Percentiles rank a stretch among this genome's conserved stretches.
These are phyloP conservation scores for Candida coleopterorum DNA, from an alignment of 805 yeast genomes.

Conservation along the genomic window DNA sequence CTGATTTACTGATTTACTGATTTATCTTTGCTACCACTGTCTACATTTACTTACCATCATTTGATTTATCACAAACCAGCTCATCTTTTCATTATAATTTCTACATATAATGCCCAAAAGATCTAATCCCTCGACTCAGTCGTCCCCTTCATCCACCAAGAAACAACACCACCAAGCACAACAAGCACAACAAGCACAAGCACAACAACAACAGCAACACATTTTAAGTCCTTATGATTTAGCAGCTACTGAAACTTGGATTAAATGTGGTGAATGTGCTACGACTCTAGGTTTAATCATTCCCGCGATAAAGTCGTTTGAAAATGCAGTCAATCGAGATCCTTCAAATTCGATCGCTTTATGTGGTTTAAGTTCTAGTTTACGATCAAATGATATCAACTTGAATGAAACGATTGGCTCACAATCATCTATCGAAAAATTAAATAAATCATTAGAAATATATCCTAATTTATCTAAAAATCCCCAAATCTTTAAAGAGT, in stretches of 20 bases:
- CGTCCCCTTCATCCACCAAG: background rate
- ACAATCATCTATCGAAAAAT: constrained; percentile 34
- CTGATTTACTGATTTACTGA: no score
- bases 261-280: constrained; percentile 44
- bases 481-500: constrained; percentile 41
- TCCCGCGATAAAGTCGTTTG: constrained; percentile 41
- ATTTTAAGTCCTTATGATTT: constrained; percentile 12
- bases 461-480: constrained; percentile 35
- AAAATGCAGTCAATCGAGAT: constrained; percentile 38
- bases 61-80: no score
- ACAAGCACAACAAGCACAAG: no score
- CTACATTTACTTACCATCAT: no score
- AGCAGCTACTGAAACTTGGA: constrained; percentile 41
- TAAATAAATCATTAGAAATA: constrained; percentile 33
- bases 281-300: constrained; percentile 32
- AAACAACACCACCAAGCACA: background rate
- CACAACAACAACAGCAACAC: background rate
- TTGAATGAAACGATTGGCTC: constrained; percentile 36
- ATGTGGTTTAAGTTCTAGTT: constrained; percentile 38
- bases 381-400: constrained; percentile 35
- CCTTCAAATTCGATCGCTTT: constrained; percentile 38
- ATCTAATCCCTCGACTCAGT: background rate
- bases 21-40: no score
- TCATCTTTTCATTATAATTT: no score
- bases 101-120: constrained; percentile 6